Evolutionary conservation across 2,329 filamentous ascomycete genomes (phyloP), one percentile per base, ranked within the genome.

Genomic region (Trichoderma cornu-damae): DNA sequence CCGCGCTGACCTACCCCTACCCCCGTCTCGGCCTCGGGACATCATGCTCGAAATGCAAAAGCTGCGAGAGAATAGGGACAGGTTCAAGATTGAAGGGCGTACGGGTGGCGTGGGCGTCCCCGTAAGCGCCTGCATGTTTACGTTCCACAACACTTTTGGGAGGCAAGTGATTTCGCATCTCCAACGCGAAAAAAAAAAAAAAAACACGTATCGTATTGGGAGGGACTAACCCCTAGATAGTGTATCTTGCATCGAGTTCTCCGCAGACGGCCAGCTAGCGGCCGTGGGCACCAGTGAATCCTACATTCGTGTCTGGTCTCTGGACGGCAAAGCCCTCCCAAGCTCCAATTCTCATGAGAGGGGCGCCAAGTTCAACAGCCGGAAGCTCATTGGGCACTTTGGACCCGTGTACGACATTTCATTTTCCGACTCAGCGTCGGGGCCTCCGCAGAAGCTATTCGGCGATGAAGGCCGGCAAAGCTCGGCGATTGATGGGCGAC

Each of bases 61-160:
- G 69, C 85, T 97, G 8, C 89, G 90, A 62, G 94, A 99, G 71
- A 90, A 96, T 67, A 85, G 94, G 20, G 93, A 97, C 67, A 83
- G 93, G 16, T 96, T 96, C 70, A 88, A 85, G 68, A 93, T 97
- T 58, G 89, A 96, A 59, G 84, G 86, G 18, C 84, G 88, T 32
- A 93, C 89, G 11, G 89, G 90, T 14, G 93, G 92, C 7, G 82
- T 92, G 50, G 90, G 92, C 12, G 84, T 90, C 55, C 86, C 86
- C 24, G 80, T 96, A 59, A 96, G 91, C 66, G 87, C 95, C 22
- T 94, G 90, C 77, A 97, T 97, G 89, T 96, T 95, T 70, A 99
- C 94, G 0, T 96, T 97, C 68, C 94, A 99, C 77, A 99, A 99
- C 72, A 96, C 90, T 0, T 86, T 91, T 61, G 91, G 96, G 72